Conservation (phyloP, 768 basidiomycete species). For the Podaxis sp. region DNA sequence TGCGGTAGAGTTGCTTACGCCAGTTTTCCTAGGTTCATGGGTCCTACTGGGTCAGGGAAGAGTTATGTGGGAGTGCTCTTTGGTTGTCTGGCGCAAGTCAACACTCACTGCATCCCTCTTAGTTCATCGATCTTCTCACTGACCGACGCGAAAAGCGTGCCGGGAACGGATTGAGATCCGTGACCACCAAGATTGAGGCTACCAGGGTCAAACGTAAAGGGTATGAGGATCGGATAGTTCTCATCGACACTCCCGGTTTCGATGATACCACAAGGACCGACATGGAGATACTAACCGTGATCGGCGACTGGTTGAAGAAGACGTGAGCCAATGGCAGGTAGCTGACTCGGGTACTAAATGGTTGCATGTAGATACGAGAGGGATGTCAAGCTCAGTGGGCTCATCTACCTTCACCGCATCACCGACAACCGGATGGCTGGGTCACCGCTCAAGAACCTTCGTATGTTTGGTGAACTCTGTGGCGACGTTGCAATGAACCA, state of each 20-base stretch:
- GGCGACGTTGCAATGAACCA: no score
- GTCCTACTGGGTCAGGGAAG: neutral
- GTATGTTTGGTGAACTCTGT: no score
- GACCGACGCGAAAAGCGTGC: neutral
- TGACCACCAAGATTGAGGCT: neutral
- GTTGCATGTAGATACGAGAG: no score
- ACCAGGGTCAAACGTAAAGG: neutral
- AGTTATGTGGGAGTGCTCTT: neutral
- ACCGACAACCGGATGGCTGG: no score
- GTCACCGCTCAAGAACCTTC: no score
- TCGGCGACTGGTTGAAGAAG: constrained; percentile 21
- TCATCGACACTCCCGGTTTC: constrained; percentile 9
- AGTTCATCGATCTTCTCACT: neutral
- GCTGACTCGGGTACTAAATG: no score
- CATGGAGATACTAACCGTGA: constrained; percentile 19
- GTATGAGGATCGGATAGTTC: neutral
- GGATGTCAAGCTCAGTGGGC: no score
- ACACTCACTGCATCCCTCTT: neutral
- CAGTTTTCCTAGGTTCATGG: neutral
- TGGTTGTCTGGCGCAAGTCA: neutral
- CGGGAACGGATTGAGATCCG: neutral
- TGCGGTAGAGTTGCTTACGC: neutral
- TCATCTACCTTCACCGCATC: no score
- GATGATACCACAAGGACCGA: constrained; percentile 22
- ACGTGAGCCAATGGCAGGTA: constrained; percentile 15